Evolutionary conservation across 2,329 filamentous ascomycete species (phyloP).

Genomic region (Aspergillus sp.): DNA sequence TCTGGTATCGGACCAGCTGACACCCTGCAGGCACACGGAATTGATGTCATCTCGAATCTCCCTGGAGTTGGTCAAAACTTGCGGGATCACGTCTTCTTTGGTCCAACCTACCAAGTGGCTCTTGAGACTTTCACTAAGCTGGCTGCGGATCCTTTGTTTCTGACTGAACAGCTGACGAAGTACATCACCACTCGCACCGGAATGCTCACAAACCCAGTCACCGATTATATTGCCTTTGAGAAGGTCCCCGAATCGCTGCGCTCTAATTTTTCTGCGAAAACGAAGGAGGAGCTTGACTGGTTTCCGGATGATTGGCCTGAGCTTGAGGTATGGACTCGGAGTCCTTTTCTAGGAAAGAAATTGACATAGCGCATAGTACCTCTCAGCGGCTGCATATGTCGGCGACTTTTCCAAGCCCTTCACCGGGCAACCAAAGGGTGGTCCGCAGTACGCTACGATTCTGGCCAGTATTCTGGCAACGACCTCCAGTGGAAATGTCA

Average conservation of each 20-base stretch:
- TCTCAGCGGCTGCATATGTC: conserved; percentile 20
- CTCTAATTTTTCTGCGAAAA: conserved; percentile 11
- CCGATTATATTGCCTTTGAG: conserved; percentile 27
- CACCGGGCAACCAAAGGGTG: conserved; percentile 14
- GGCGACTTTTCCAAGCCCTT: conserved; percentile 23
- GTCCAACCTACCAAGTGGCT: conserved; percentile 21
- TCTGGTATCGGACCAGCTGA: conserved; percentile 42
- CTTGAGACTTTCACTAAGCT: conserved; percentile 17
- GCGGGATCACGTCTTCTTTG: conserved; percentile 28
- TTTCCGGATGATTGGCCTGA: conserved; percentile 35
- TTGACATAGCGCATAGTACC: conserved; percentile 12
- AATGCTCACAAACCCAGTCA: conserved; percentile 21
- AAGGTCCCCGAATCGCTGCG: conserved; percentile 20
- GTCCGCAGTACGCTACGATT: conserved; percentile 23
- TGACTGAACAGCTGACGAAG: conserved; percentile 9
- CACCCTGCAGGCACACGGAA: conserved; percentile 17
- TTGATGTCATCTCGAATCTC: conserved; percentile 20
- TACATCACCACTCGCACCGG: conserved; percentile 17
- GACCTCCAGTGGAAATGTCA: conserved; percentile 42
- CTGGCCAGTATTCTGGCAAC: conserved; percentile 25
- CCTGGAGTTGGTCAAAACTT: conserved; percentile 34
- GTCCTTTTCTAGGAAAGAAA: neutral
- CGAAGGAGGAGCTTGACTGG: conserved; percentile 15
- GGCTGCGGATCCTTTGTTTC: conserved; percentile 8
- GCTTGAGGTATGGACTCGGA: conserved; percentile 20